These are phyloP conservation scores for Penicillium janthinellum DNA, from an alignment of 2,329 filamentous ascomycete species.

Conservation along the genomic window DNA sequence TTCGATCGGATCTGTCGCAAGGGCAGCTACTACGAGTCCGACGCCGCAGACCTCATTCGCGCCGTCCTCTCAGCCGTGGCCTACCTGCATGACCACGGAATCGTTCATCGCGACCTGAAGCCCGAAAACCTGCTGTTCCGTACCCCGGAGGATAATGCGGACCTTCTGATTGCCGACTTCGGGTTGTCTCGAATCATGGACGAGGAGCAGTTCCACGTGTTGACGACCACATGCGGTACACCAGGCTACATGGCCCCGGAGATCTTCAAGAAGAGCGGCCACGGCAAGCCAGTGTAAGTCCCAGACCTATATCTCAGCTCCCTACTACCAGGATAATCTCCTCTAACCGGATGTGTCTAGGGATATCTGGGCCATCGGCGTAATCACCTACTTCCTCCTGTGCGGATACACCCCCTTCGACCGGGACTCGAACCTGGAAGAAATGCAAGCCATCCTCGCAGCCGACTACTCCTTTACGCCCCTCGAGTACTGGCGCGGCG, in stretches of 20 bases:
- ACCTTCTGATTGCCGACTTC: slow-evolving; percentile 96
- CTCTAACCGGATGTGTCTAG: slow-evolving; percentile 38
- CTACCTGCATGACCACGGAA: slow-evolving; percentile 97
- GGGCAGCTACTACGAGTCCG: slow-evolving; percentile 96
- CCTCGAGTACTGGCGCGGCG: slow-evolving; percentile 92
- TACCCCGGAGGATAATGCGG: slow-evolving; percentile 95
- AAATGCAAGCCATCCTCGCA: slow-evolving; percentile 98
- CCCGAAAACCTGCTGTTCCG: slow-evolving; percentile 96
- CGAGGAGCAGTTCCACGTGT: slow-evolving; percentile 94
- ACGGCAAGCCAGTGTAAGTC: slow-evolving; percentile 86
- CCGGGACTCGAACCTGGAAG: slow-evolving; percentile 93
- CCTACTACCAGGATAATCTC: neutral
- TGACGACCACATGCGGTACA: slow-evolving; percentile 96
- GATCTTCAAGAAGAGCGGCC: slow-evolving; percentile 98
- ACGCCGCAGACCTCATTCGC: slow-evolving; percentile 92
- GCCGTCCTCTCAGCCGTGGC: slow-evolving; percentile 96
- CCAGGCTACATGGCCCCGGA: slow-evolving; percentile 99
- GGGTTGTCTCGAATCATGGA: slow-evolving; percentile 97
- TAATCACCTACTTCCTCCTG: slow-evolving; percentile 97
- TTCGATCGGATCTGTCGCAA: slow-evolving; percentile 99
- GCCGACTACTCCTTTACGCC: slow-evolving; percentile 97
- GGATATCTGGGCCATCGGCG: slow-evolving; percentile 96
- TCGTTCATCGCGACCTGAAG: slow-evolving; percentile 96
- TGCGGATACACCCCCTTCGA: slow-evolving; percentile 99
- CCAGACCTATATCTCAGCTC: neutral